These are phyloP conservation scores for Colletotrichum tofieldiae DNA, from an alignment of 2,329 filamentous ascomycete species.

Conservation along the genomic window DNA sequence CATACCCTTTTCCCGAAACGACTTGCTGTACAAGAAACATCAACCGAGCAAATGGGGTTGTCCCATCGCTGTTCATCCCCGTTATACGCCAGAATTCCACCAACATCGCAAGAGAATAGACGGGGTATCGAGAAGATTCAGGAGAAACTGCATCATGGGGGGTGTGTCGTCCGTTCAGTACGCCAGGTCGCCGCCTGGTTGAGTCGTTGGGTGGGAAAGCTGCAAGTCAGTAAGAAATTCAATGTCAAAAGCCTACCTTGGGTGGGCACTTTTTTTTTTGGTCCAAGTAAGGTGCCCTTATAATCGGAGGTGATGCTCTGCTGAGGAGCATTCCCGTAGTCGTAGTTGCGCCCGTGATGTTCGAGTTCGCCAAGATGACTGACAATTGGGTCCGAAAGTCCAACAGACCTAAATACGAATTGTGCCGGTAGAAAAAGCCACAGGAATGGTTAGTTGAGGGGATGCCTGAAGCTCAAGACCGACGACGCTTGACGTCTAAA, in stretches of 20 bases:
- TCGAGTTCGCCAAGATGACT: background rate
- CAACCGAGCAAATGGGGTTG: background rate
- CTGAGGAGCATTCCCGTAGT: background rate
- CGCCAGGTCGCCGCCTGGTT: conserved; percentile 11
- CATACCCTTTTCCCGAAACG: background rate
- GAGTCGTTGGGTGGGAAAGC: conserved; percentile 17
- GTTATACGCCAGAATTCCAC: conserved; percentile 39
- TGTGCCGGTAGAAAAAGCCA: conserved; percentile 3
- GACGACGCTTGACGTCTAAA: conserved; percentile 49
- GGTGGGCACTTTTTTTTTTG: conserved; percentile 5
- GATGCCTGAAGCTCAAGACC: conserved; percentile 40
- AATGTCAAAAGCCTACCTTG: conserved; percentile 36
- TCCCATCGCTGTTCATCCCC: conserved; percentile 20
- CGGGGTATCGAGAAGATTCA: conserved; percentile 39
- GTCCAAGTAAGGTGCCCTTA: background rate
- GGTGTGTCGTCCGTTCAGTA: conserved; percentile 10
- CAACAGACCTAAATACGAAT: conserved; percentile 20
- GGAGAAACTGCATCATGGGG: conserved; percentile 8
- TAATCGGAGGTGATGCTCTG: background rate
- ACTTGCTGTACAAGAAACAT: conserved; percentile 34
- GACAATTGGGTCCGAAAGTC: background rate
- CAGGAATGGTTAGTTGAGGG: conserved; percentile 34
- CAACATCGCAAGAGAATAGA: conserved; percentile 38
- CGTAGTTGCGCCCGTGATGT: background rate
- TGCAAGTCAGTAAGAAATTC: conserved; percentile 37